These are phyloP conservation scores for Rhodotorula diobovata DNA, from an alignment of 768 basidiomycete species.

Conservation along the genomic window DNA sequence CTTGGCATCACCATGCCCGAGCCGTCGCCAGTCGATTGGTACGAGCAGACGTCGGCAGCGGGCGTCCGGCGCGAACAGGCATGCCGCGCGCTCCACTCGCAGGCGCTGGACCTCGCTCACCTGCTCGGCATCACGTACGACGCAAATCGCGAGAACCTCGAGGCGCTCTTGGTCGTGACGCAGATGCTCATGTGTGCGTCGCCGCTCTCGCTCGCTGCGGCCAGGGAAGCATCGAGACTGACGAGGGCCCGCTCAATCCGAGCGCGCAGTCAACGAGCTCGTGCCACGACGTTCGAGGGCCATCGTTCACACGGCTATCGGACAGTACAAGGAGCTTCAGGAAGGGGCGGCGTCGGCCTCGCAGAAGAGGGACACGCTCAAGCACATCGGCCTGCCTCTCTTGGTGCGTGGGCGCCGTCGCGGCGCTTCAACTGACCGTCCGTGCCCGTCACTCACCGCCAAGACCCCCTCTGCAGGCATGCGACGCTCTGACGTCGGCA, in stretches of 20 bases:
- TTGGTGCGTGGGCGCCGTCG: background rate
- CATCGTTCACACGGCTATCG: background rate
- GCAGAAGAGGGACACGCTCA: background rate
- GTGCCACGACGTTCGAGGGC: slow-evolving; percentile 6
- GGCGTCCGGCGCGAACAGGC: slow-evolving; percentile 18
- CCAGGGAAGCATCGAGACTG: background rate
- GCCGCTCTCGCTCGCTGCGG: background rate
- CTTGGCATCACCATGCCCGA: slow-evolving; percentile 6
- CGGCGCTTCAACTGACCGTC: too few species aligned
- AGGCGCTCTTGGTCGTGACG: slow-evolving; percentile 12
- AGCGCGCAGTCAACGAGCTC: slow-evolving; percentile 17
- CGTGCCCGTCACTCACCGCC: background rate
- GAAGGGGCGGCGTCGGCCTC: background rate
- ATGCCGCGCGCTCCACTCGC: slow-evolving; percentile 1
- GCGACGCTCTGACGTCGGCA: slow-evolving; percentile 18
- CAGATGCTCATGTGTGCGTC: slow-evolving; percentile 27
- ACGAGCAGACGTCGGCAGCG: slow-evolving; percentile 9
- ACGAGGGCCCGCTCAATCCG: background rate
- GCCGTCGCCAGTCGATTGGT: background rate
- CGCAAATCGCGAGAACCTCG: slow-evolving; percentile 9
- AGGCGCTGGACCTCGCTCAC: slow-evolving; percentile 20
- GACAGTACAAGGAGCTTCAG: slow-evolving; percentile 12
- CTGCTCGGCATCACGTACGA: background rate
- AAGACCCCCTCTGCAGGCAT: background rate
- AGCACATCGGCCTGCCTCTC: slow-evolving; percentile 4